Evolutionary conservation across 2,329 filamentous ascomycete species (phyloP), one percentile per base, ranked within the genome.

Genomic region (Alternaria triticina): DNA sequence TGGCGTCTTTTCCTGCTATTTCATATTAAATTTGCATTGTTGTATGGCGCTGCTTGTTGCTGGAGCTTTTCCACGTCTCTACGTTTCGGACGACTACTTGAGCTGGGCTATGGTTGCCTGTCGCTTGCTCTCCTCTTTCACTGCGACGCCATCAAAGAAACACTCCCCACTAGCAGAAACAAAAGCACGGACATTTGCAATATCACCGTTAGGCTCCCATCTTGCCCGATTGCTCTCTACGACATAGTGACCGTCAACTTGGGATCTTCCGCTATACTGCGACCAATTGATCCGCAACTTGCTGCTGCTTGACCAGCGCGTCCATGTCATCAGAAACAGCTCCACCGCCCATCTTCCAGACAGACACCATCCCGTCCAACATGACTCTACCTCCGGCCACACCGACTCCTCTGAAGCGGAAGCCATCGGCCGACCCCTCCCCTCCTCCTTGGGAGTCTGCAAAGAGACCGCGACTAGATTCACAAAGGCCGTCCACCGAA

Each of bases 101-200:
- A 13, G 22, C 30, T 12, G 4, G 8, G 15, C 25, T 28, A 25
- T 15, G 43, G 43, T 6, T n/a, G 12, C 40, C 20, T 30, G 13
- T 23, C 17, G 33, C 47, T 59, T 59, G 47, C 47, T 59, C 57
- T 11, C 13, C 6, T n/a, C 46, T 40, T 58, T 51, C 45, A 51
- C 33, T 10, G 33, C 46, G 23, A 58, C 33, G 1, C 10, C 25
- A 51, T 23, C 23, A 43, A 44, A 58, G 30, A 8, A 44, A 7
- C 9, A 28, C 5, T 9, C 20, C 20, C 13, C 28, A 6, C 6
- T 36, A 40, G 33, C 30, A 36, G 13, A 20, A 58, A 9, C 28
- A 43, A 12, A 59, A 59, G 36, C 36, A 30, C 23, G 13, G 47
- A 15, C 25, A 10, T 33, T 28, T 6, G 30, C 25, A 12, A 33